phyloP scores from a whole-genome alignment of 306 rosid species.

The Sophora flavescens region DNA sequence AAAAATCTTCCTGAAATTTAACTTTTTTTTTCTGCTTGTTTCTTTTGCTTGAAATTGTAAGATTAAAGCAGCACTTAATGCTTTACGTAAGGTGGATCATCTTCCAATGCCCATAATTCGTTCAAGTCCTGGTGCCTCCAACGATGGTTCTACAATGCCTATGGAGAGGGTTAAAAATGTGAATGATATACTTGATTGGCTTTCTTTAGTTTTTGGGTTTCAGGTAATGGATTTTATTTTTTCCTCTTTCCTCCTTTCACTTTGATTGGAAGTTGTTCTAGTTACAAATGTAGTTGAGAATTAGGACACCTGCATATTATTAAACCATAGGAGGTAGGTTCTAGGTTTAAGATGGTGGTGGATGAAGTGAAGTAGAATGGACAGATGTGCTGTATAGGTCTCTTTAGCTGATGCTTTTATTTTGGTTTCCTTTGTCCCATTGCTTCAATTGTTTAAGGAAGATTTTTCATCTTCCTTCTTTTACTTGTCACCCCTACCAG shows the following conservation, averaged over 20 bases:
- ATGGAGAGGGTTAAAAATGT: slow-evolving; percentile 67
- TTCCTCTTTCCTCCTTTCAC: neutral
- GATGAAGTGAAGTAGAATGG: neutral
- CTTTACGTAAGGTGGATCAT: slow-evolving; percentile 65
- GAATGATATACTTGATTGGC: slow-evolving; percentile 93
- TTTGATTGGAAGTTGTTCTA: slow-evolving; percentile 6
- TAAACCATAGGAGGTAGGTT: neutral
- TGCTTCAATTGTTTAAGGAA: no score
- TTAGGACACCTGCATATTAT: slow-evolving; percentile 2
- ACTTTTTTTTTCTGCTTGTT: slow-evolving; percentile 23
- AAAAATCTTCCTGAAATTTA: neutral
- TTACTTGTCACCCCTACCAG: no score
- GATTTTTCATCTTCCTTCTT: no score
- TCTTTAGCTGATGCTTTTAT: no score
- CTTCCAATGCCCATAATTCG: slow-evolving; percentile 82
- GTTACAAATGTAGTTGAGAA: slow-evolving; percentile 20
- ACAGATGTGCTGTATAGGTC: neutral
- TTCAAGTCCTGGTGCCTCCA: slow-evolving; percentile 42
- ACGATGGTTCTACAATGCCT: slow-evolving; percentile 52
- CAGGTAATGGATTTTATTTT: slow-evolving; percentile 67
- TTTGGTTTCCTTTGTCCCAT: no score
- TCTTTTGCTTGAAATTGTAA: slow-evolving; percentile 50
- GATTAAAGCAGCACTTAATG: slow-evolving; percentile 84
- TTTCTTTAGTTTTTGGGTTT: slow-evolving; percentile 83
- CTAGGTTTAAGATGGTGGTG: slow-evolving; percentile 22